Conservation (phyloP, 2,329 filamentous ascomycete genomes). For the Epichloe coenophiala region DNA sequence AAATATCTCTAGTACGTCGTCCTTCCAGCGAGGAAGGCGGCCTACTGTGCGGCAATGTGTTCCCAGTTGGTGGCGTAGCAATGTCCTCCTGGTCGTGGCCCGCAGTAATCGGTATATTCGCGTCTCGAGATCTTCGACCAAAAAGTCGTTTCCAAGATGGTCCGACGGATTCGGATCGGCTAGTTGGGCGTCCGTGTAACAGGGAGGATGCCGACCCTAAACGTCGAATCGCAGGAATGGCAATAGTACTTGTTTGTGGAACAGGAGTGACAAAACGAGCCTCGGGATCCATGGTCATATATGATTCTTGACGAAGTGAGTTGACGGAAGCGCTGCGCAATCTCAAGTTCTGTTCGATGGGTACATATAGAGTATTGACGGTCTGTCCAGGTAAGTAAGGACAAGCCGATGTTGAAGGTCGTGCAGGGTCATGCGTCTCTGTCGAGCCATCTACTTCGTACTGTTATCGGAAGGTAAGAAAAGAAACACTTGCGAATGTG, state of each 20-base stretch:
- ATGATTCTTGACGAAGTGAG: constrained; percentile 42
- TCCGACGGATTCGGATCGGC: constrained; percentile 32
- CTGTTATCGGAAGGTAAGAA: constrained; percentile 27
- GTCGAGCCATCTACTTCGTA: constrained; percentile 70
- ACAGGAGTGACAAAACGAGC: constrained; percentile 64
- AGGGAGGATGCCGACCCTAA: constrained; percentile 18
- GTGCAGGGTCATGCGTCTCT: constrained; percentile 60
- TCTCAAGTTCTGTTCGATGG: constrained; percentile 49
- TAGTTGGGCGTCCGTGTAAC: constrained; percentile 26
- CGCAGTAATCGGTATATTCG: not conserved
- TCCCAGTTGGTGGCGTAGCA: not conserved
- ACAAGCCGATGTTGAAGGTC: constrained; percentile 65
- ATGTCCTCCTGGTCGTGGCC: not conserved
- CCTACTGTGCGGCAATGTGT: not conserved
- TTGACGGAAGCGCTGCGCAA: constrained; percentile 52
- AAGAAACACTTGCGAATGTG: not conserved
- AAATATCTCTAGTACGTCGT: constrained; percentile 36
- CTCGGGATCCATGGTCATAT: constrained; percentile 63
- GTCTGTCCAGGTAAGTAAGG: constrained; percentile 79
- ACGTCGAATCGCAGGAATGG: constrained; percentile 12
- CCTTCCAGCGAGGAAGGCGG: constrained; percentile 20
- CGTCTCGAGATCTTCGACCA: constrained; percentile 18
- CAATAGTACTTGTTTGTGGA: constrained; percentile 30
- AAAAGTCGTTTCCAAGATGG: constrained; percentile 41
- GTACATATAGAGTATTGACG: constrained; percentile 74